Conservation (phyloP, 495 filamentous ascomycete species). For the Annulohypoxylon bovei region DNA sequence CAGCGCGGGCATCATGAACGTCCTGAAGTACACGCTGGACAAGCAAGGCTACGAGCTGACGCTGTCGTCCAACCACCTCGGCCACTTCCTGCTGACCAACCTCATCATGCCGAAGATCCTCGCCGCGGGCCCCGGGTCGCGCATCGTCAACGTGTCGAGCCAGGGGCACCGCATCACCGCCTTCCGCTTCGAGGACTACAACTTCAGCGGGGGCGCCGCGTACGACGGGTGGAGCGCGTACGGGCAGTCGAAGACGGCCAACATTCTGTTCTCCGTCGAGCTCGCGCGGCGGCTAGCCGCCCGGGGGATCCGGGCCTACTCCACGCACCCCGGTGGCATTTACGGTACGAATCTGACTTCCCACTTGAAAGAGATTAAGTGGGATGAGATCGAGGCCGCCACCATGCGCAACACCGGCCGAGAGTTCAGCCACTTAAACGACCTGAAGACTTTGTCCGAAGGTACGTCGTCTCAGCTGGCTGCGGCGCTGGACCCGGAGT, state of each 20-base stretch:
- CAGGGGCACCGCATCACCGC: constrained; percentile 52
- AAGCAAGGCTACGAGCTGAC: constrained; percentile 62
- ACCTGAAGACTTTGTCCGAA: constrained; percentile 14
- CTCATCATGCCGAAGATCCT: constrained; percentile 61
- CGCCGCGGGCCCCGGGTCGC: constrained; percentile 36
- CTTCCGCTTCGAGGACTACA: constrained; percentile 62
- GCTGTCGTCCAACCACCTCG: constrained; percentile 66
- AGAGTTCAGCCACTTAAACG: not conserved
- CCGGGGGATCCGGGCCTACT: constrained; percentile 45
- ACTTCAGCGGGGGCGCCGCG: constrained; percentile 51
- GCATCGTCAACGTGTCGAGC: constrained; percentile 56
- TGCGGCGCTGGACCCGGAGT: constrained; percentile 39
- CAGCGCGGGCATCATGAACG: constrained; percentile 74
- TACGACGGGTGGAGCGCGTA: constrained; percentile 61
- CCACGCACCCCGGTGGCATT: constrained; percentile 58
- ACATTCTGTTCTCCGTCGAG: constrained; percentile 64
- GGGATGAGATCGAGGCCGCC: constrained; percentile 31
- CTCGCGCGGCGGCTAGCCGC: constrained; percentile 54
- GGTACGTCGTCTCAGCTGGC: constrained; percentile 24
- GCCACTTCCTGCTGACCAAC: constrained; percentile 68
- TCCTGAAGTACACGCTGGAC: constrained; percentile 52
- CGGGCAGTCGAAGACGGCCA: constrained; percentile 69
- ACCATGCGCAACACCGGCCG: constrained; percentile 48
- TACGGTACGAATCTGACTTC: constrained; percentile 41
- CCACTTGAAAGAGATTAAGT: constrained; percentile 33